Evolutionary conservation across 805 yeast genomes (phyloP), one percentile per base, ranked within the genome.

Genomic region (Saturnispora bothae): DNA sequence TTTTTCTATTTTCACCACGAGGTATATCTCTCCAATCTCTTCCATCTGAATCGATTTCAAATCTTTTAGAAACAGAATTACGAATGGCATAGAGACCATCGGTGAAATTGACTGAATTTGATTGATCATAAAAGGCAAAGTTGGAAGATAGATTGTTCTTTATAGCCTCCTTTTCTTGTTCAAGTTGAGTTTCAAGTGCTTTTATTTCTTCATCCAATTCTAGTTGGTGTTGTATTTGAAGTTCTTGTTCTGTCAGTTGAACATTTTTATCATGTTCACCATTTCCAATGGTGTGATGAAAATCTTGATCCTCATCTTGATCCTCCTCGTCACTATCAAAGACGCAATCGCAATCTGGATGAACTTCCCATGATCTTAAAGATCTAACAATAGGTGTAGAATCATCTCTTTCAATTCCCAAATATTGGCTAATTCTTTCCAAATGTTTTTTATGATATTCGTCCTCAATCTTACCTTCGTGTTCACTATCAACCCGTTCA

Each of bases 11-110:
- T 1, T 61, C 62, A 3, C 74, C 83, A 35, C 85, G 59, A 3
- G 83, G 80, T 10, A 77, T 63, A 53, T 78, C 86, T 48, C 85
- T 60, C 83, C 86, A 78, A 56, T 80, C 86, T 26, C 72, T 61
- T 0, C 83, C 84, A 33, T 64, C 53, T 20, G 71, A 68, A 51
- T 76, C 83, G 52, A 73, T 69, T 34, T 71, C 75, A 28, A 71
- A 57, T 4, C 44, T 46, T 12, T 46, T 45, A 1, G 59, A 51
- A 2, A 49, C 44, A 8, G 50, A 42, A 3, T 65, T 52, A 43
- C 71, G 50, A 1, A 61, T 56, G 1, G 69, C 67, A 4, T 51
- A 44, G 10, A 60, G 57, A 4, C 39, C 43, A 30, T 39, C 40
- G 9, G 31, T 36, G 13, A 28, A 36, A 15, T 43, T 36, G 9